Percentiles rank a stretch among this genome's conserved stretches.
phyloP scores from a whole-genome alignment of 805 yeast species.

The Nakazawaea anatomiae region DNA sequence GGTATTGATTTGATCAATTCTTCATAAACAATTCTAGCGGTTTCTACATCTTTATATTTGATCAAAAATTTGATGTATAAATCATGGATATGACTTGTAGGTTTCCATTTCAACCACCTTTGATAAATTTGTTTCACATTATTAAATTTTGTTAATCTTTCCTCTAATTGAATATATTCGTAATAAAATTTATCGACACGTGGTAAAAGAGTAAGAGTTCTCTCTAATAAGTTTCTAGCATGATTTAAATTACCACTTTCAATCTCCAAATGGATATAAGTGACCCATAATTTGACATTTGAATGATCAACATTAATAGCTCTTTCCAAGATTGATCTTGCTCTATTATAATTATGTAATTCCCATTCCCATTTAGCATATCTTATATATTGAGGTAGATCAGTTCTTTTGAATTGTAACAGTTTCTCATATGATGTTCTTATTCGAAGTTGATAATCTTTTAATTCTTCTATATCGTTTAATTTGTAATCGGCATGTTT shows the following conservation, averaged over 20 bases:
- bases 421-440: constrained; percentile 83
- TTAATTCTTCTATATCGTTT: constrained; percentile 74
- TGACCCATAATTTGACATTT: constrained; percentile 79
- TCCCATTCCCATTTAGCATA: constrained; percentile 86
- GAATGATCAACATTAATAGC: constrained; percentile 73
- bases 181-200: constrained; percentile 84
- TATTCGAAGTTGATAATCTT: constrained; percentile 68
- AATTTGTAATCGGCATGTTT: constrained; percentile 43
- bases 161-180: constrained; percentile 77
- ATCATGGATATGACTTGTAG: constrained; percentile 60
- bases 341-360: constrained; percentile 72
- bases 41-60: constrained; percentile 46
- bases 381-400: constrained; percentile 84
- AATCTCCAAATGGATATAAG: constrained; percentile 76
- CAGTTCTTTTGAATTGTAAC: constrained; percentile 76
- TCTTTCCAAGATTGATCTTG: constrained; percentile 83
- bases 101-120: constrained; percentile 80
- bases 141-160: constrained; percentile 56
- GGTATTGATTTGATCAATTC: constrained; percentile 52
- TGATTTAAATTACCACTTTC: constrained; percentile 71
- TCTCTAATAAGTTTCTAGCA: constrained; percentile 77
- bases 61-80: constrained; percentile 69
- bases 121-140: constrained; percentile 64
- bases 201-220: constrained; percentile 73
- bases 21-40: constrained; percentile 53